A percentile compares a stretch with the other conserved stretches of the same genome.
Conservation (phyloP, 345 rosid genomes). For the Dovyalis caffra region DNA sequence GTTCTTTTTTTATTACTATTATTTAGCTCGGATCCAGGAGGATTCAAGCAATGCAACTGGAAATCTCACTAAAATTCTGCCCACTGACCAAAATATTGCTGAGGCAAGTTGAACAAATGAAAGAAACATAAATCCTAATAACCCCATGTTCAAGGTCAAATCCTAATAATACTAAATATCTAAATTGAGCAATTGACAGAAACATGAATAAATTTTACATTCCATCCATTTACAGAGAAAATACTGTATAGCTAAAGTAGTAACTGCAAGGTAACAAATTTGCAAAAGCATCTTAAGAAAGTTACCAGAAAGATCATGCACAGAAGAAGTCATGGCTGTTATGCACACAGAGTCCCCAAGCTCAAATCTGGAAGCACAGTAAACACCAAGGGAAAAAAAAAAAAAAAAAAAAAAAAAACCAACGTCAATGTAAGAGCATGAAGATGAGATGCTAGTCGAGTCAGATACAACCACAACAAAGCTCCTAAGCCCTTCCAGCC, state of each 20-base stretch:
- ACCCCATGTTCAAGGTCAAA: neutral
- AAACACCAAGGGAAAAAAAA: no score
- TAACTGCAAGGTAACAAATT: slow-evolving; percentile 8
- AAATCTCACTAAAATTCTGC: neutral
- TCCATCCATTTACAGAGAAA: neutral
- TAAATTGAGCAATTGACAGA: neutral
- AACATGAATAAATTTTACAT: neutral
- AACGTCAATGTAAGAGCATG: neutral
- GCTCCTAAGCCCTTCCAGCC: neutral
- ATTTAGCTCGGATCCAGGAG: neutral
- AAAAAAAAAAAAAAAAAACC: neutral
- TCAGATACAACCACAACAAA: neutral
- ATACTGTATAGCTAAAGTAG: neutral
- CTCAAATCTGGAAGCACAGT: slow-evolving; percentile 31
- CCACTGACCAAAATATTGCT: neutral
- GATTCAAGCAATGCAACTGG: neutral
- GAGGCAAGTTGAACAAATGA: neutral
- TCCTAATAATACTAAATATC: neutral
- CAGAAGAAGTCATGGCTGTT: slow-evolving; percentile 56
- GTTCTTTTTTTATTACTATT: neutral
- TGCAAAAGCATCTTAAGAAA: slow-evolving; percentile 13
- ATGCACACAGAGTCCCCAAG: slow-evolving; percentile 15
- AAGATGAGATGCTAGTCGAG: neutral
- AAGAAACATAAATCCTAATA: neutral
- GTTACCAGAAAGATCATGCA: slow-evolving; percentile 53